Percentiles rank a stretch among this genome's conserved stretches.
These are phyloP conservation scores for Rubia balearica DNA, from an alignment of 305 asterid species.

Conservation along the genomic window DNA sequence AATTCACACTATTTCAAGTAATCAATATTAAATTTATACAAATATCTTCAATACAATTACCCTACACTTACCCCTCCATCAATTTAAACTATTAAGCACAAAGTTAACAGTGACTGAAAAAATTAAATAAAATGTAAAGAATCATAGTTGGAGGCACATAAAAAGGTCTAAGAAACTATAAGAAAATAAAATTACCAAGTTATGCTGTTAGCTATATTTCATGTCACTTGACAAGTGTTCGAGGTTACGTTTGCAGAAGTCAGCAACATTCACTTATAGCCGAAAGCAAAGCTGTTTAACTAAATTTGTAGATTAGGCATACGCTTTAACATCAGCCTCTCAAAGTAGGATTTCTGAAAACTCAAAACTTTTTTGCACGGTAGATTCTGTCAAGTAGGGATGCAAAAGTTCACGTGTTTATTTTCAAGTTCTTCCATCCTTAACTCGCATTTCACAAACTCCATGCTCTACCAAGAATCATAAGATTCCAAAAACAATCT, in stretches of 20 bases:
- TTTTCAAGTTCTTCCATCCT: not conserved
- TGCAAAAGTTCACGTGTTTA: not conserved
- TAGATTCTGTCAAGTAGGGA: not conserved
- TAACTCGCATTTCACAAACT: not conserved
- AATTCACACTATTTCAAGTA: not conserved
- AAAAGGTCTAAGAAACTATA: not conserved
- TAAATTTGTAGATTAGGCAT: too few relatives aligned
- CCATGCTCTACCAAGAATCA: not conserved
- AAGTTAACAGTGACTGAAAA: not conserved
- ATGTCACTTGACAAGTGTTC: not conserved
- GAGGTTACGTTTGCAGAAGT: not conserved
- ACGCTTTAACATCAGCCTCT: not conserved
- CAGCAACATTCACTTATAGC: not conserved
- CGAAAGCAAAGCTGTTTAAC: not conserved
- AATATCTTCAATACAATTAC: not conserved
- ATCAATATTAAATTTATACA: not conserved
- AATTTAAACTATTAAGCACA: not conserved
- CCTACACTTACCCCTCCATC: not conserved
- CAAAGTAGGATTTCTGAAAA: not conserved
- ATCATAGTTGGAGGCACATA: not conserved
- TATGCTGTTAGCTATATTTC: not conserved
- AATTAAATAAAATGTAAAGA: conserved; percentile 2
- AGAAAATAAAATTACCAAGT: not conserved
- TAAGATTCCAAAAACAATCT: not conserved
- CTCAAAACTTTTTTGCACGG: not conserved